Evolutionary conservation across 371 early-diverging fungal genomes (phyloP).

Genomic region (Quaeritorhiza haematococci): DNA sequence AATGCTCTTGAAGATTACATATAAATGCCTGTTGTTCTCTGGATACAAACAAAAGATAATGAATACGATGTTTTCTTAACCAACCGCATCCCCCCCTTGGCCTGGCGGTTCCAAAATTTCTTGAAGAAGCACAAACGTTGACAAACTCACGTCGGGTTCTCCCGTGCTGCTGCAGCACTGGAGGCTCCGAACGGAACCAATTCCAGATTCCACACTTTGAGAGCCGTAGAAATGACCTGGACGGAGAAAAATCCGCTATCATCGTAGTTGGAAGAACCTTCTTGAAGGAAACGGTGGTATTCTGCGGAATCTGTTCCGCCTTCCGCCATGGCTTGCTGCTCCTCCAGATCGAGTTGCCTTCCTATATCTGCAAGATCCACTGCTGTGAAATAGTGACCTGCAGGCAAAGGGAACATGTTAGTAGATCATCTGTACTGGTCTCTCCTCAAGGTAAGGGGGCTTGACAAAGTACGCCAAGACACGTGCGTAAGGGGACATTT

Average conservation of each 20-base stretch:
- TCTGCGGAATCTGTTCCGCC: slow-evolving; percentile 24
- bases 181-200: slow-evolving; percentile 53
- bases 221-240: slow-evolving; percentile 63
- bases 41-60: too few species aligned
- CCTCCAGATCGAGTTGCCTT: slow-evolving; percentile 1
- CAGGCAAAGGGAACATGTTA: too few species aligned
- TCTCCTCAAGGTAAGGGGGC: slow-evolving; percentile 3
- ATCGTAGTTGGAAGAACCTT: slow-evolving; percentile 63
- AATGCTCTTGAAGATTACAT: slow-evolving; percentile 56
- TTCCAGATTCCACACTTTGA: slow-evolving; percentile 62
- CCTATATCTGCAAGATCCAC: slow-evolving; percentile 68
- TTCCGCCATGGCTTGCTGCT: slow-evolving; percentile 35
- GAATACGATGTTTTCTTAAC: too few species aligned
- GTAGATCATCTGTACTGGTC: too few species aligned
- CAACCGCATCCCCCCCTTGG: not conserved
- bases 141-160: slow-evolving; percentile 49
- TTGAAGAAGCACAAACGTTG: not conserved
- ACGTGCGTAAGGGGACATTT: too few species aligned
- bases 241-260: slow-evolving; percentile 77
- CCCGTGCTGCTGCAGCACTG: slow-evolving; percentile 38
- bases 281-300: slow-evolving; percentile 31
- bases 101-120: not conserved
- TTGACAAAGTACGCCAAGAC: not conserved
- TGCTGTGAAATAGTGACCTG: slow-evolving; percentile 66
- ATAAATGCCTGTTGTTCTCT: slow-evolving; percentile 53